phyloP scores from a whole-genome alignment of 169 alveolate species.

The Perkinsus marinus region DNA sequence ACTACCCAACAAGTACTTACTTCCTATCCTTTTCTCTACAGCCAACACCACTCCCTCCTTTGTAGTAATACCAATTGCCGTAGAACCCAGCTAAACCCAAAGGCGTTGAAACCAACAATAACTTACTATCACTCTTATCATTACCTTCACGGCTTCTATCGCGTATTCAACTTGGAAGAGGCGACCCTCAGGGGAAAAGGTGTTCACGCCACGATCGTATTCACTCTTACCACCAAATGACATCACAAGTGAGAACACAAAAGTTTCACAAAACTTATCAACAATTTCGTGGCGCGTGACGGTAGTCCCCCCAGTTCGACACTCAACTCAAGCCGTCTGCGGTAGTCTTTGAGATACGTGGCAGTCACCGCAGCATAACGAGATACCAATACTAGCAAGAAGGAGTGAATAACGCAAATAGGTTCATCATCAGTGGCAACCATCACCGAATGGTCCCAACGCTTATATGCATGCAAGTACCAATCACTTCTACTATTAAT shows the following conservation, averaged over 20 bases:
- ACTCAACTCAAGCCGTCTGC: neutral
- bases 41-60: slow-evolving; percentile 92
- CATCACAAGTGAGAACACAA: neutral
- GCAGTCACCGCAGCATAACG: neutral
- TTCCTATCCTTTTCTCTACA: slow-evolving; percentile 68
- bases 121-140: neutral
- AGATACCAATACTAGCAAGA: neutral
- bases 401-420: neutral
- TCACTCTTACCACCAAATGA: slow-evolving; percentile 64
- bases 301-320: neutral
- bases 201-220: slow-evolving; percentile 94
- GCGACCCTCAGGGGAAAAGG: slow-evolving; percentile 96
- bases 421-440: neutral
- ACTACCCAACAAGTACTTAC: too few species aligned
- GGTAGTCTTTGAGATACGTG: neutral
- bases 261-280: neutral
- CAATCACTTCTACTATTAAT: neutral
- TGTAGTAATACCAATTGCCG: slow-evolving; percentile 92
- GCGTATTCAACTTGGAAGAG: slow-evolving; percentile 91
- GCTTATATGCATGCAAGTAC: neutral
- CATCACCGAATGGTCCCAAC: neutral
- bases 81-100: slow-evolving; percentile 75
- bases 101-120: neutral
- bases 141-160: slow-evolving; percentile 36
- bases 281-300: neutral